These are phyloP conservation scores for Cardamine chenopodiifolia DNA, from an alignment of 345 rosid genomes.

Conservation along the genomic window DNA sequence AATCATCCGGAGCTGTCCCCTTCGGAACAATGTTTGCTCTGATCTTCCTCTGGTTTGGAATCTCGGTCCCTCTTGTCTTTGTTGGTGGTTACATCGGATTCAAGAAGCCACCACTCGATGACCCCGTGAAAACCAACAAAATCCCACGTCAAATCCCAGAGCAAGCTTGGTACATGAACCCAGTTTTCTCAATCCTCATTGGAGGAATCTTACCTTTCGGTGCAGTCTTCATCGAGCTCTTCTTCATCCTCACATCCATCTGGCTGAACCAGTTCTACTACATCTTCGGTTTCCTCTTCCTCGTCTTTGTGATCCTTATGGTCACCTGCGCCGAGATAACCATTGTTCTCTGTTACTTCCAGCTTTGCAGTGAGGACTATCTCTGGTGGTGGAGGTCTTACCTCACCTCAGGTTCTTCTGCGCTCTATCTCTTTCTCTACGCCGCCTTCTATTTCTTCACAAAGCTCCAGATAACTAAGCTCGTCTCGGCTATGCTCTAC, in stretches of 20 bases:
- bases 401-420: slow-evolving; percentile 81
- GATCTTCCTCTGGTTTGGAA: slow-evolving; percentile 77
- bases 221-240: slow-evolving; percentile 81
- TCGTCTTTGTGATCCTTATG: slow-evolving; percentile 68
- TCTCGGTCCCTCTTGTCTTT: slow-evolving; percentile 72
- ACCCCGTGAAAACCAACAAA: slow-evolving; percentile 81
- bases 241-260: slow-evolving; percentile 86
- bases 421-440: slow-evolving; percentile 69
- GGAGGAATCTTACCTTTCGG: slow-evolving; percentile 87
- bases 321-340: slow-evolving; percentile 78
- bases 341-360: slow-evolving; percentile 80
- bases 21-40: slow-evolving; percentile 89
- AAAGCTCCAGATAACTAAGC: slow-evolving; percentile 77
- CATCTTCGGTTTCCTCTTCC: slow-evolving; percentile 83
- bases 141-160: slow-evolving; percentile 85
- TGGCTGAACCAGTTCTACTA: slow-evolving; percentile 92
- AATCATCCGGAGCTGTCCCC: slow-evolving; percentile 85
- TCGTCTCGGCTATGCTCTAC: slow-evolving; percentile 65
- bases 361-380: slow-evolving; percentile 81
- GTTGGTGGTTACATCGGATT: slow-evolving; percentile 70
- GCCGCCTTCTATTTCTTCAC: slow-evolving; percentile 86
- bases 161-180: slow-evolving; percentile 90
- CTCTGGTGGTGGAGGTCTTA: slow-evolving; percentile 96
- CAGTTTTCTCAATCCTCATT: slow-evolving; percentile 66
- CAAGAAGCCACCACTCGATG: slow-evolving; percentile 72